Evolutionary conservation across 2,329 filamentous ascomycete genomes (phyloP).

Genomic region (Pseudogymnoascus sp.): DNA sequence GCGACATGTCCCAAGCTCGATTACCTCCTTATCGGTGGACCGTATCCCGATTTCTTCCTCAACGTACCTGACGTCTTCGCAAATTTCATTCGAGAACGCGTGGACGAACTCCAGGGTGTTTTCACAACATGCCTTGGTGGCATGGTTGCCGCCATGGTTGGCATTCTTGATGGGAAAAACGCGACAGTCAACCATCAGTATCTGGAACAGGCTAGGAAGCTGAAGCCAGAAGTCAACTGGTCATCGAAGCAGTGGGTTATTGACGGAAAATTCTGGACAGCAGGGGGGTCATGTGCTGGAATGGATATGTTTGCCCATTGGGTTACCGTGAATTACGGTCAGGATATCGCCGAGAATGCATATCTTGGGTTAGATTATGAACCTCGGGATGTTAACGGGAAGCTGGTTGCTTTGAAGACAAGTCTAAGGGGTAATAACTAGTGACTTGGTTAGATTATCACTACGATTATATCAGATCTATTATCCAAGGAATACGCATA

Average conservation of each 20-base stretch:
- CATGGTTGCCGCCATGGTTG: constrained; percentile 26
- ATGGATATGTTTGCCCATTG: constrained; percentile 41
- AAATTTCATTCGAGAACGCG: constrained; percentile 37
- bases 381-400: constrained; percentile 19
- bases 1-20: constrained; percentile 33
- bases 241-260: constrained; percentile 36
- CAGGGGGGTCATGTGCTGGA: constrained; percentile 36
- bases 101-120: constrained; percentile 40
- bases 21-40: constrained; percentile 31
- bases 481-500: too few relatives aligned
- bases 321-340: constrained; percentile 20
- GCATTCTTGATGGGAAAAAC: constrained; percentile 34
- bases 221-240: constrained; percentile 37
- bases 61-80: constrained; percentile 25
- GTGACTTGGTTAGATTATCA: not conserved
- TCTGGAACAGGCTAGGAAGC: constrained; percentile 25
- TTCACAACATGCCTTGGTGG: constrained; percentile 34
- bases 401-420: not conserved
- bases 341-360: constrained; percentile 16
- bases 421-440: not conserved
- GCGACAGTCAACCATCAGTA: constrained; percentile 36
- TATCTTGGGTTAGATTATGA: constrained; percentile 20
- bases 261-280: constrained; percentile 40
- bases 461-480: too few relatives aligned
- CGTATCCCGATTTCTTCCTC: constrained; percentile 22